A percentile compares a stretch with the other conserved stretches of the same genome.
Evolutionary conservation across 306 rosid genomes (phyloP).

Genomic region (Malus sylvestris): DNA sequence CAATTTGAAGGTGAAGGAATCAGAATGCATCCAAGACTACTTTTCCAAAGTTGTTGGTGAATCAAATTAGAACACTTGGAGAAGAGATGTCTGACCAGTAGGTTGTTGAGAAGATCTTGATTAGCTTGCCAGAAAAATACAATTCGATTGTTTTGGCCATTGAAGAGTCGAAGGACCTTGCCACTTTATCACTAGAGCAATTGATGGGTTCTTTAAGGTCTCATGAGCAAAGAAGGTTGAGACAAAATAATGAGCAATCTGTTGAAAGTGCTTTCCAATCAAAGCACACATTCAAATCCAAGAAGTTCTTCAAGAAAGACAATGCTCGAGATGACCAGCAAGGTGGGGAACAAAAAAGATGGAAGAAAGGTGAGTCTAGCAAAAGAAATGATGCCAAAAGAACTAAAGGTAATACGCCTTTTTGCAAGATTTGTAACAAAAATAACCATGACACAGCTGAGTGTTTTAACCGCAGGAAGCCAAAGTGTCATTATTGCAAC

Average conservation of each 20-base stretch:
- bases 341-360: not conserved
- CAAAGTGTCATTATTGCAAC: not conserved
- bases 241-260: not conserved
- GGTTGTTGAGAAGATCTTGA: not conserved
- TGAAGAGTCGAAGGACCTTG: not conserved
- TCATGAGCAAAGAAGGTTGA: not conserved
- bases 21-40: not conserved
- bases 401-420: too few relatives aligned
- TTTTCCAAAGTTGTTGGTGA: not conserved
- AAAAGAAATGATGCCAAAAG: not conserved
- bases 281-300: not conserved
- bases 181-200: not conserved
- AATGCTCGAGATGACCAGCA: not conserved
- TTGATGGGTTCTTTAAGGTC: not conserved
- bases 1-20: not conserved
- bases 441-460: too few relatives aligned
- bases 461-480: not conserved
- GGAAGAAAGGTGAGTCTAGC: not conserved
- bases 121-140: not conserved
- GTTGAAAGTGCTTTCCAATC: not conserved
- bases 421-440: too few relatives aligned
- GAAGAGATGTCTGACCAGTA: not conserved
- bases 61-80: conserved; percentile 5
- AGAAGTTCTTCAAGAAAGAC: too few relatives aligned
- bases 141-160: too few relatives aligned